Evolutionary conservation across 1,284 basidiomycete species (phyloP).

Genomic region (Termitomyces sp.): DNA sequence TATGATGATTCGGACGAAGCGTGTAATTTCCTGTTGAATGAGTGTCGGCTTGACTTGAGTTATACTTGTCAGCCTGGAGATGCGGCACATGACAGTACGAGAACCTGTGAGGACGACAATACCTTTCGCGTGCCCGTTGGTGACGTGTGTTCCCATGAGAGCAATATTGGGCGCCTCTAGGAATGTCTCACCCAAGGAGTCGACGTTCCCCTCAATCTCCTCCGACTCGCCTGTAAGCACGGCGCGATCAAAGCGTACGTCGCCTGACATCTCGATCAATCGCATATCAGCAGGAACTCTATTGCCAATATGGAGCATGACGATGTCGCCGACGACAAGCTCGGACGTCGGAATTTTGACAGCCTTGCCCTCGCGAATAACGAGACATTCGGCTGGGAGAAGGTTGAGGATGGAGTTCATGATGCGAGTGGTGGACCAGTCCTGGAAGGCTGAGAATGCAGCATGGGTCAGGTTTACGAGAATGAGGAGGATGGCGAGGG

Average conservation of each 20-base stretch:
- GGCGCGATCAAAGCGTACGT: constrained; percentile 57
- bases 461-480: constrained; percentile 64
- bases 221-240: constrained; percentile 57
- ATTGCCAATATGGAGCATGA: constrained; percentile 71
- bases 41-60: constrained; percentile 45
- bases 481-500: constrained; percentile 59
- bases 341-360: constrained; percentile 68
- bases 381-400: constrained; percentile 39
- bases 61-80: constrained; percentile 49
- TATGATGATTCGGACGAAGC: constrained; percentile 45
- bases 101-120: constrained; percentile 58
- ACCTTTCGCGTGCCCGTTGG: constrained; percentile 53
- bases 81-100: constrained; percentile 56
- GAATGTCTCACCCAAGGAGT: constrained; percentile 49
- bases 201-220: constrained; percentile 45
- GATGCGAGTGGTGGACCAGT: constrained; percentile 31
- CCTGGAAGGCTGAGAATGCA: constrained; percentile 37
- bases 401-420: constrained; percentile 31
- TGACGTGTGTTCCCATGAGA: constrained; percentile 46
- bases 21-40: constrained; percentile 44
- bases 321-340: constrained; percentile 79
- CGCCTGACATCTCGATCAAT: constrained; percentile 48
- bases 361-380: constrained; percentile 53
- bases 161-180: constrained; percentile 64
- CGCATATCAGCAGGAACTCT: constrained; percentile 82